Conservation (phyloP, 331 rosid species). For the Malus hybrid region DNA sequence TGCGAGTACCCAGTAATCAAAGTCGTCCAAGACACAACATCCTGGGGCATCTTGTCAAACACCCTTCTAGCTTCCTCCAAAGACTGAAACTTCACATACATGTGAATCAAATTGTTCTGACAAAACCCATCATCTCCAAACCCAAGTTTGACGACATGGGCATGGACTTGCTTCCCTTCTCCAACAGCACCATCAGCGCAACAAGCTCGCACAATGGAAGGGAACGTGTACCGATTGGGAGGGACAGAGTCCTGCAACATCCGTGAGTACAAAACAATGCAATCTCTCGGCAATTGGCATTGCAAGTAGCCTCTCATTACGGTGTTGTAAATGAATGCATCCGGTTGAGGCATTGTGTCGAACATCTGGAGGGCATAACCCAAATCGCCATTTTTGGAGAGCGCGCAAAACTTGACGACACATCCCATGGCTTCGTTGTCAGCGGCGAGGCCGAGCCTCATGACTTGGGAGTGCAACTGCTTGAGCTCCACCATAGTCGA, state of each 20-base stretch:
- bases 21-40: constrained; percentile 56
- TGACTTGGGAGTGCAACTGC: constrained; percentile 49
- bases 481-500: constrained; percentile 48
- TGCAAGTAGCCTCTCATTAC: constrained; percentile 35
- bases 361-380: constrained; percentile 49
- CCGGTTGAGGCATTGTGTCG: constrained; percentile 39
- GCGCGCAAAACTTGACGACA: constrained; percentile 44
- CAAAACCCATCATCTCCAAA: constrained; percentile 30
- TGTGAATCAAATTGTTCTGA: constrained; percentile 36
- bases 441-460: constrained; percentile 46
- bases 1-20: constrained; percentile 49
- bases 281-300: constrained; percentile 14
- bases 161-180: constrained; percentile 45
- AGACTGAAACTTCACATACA: constrained; percentile 35
- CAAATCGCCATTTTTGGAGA: constrained; percentile 35
- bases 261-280: constrained; percentile 33
- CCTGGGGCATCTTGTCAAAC: constrained; percentile 34
- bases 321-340: constrained; percentile 58
- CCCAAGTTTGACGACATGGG: constrained; percentile 53
- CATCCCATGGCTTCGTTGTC: constrained; percentile 53
- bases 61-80: constrained; percentile 42
- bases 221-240: constrained; percentile 55
- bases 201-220: constrained; percentile 42
- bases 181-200: constrained; percentile 6
- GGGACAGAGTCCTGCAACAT: constrained; percentile 35